Evolutionary conservation across 2,329 filamentous ascomycete genomes (phyloP), one percentile per base, ranked within the genome.

Genomic region (Aspergillus chevalieri): DNA sequence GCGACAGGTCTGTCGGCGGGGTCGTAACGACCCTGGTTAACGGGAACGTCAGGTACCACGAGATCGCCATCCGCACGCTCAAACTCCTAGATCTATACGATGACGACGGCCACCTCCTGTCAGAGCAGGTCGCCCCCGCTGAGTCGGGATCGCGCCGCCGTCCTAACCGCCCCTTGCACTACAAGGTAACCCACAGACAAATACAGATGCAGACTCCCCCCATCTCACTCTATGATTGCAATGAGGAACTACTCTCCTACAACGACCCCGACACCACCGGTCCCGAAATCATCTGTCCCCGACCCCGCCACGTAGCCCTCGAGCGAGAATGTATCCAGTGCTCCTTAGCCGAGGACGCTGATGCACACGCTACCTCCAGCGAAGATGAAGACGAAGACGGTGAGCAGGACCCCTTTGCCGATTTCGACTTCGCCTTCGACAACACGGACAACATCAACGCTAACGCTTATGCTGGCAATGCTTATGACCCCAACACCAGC

Each of bases 21-120:
- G 15, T 55, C 1, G 47, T 60, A 24, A 59, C 57, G 1, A 44
- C 30, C 6, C 30, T 57, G 44, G 48, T 54, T n/a, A 30, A 52
- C 22, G 34, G 21, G 1, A 22, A 44, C 2, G 33, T 17, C 12
- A 8, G 48, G 1, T 57, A 58, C 26, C 22, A 12, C n/a, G 47
- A 48, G 30, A 58, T 59, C 21, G 52, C 47, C 5, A 41, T 42
- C n/a, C 34, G 45, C 4, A 36, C 50, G 10, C 46, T 59, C 19
- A 39, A 47, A 19, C 33, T 46, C 7, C 42, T 54, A 17, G 51
- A 55, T 30, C 48, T 56, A 12, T 33, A 46, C 36, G 45, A 47
- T 38, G 41, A 30, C 9, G 3, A 44, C 4, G 46, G 43, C 17
- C 8, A 34, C 4, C 46, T 42, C 1, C n/a, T 53, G 14, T 42